Evolutionary conservation across 495 filamentous ascomycete genomes (phyloP).

Genomic region (Viridothelium virens): DNA sequence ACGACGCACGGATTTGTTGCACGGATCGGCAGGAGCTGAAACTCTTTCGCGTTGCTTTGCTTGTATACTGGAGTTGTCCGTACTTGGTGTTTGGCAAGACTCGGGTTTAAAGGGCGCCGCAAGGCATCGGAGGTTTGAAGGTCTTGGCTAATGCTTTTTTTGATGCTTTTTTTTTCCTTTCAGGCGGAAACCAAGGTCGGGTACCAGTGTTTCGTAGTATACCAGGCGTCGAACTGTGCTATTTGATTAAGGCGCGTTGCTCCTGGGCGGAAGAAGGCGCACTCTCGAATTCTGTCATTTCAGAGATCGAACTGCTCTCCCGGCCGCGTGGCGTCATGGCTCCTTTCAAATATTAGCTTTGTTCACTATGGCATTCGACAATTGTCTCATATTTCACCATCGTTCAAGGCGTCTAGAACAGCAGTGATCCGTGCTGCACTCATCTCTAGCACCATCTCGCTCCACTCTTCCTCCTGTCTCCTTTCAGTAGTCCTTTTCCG

Average conservation of each 20-base stretch:
- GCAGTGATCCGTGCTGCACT: slow-evolving; percentile 2
- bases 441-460: not conserved
- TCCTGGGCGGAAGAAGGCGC: not conserved
- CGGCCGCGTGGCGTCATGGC: not conserved
- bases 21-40: too few relatives aligned
- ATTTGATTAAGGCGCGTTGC: not conserved
- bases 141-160: not conserved
- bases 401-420: slow-evolving; percentile 1
- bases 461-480: not conserved
- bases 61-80: not conserved
- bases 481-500: not conserved
- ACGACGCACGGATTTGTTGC: too few relatives aligned
- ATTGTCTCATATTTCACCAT: not conserved
- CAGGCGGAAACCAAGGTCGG: not conserved
- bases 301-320: not conserved
- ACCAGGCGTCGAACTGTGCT: too few relatives aligned
- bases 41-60: not conserved
- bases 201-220: too few relatives aligned
- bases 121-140: not conserved
- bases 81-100: not conserved
- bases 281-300: slow-evolving; percentile 6
- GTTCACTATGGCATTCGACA: not conserved
- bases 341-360: not conserved
- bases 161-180: not conserved
- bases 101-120: not conserved